Conservation (phyloP, 441 rosid genomes). For the Rhodomyrtus psidioides region DNA sequence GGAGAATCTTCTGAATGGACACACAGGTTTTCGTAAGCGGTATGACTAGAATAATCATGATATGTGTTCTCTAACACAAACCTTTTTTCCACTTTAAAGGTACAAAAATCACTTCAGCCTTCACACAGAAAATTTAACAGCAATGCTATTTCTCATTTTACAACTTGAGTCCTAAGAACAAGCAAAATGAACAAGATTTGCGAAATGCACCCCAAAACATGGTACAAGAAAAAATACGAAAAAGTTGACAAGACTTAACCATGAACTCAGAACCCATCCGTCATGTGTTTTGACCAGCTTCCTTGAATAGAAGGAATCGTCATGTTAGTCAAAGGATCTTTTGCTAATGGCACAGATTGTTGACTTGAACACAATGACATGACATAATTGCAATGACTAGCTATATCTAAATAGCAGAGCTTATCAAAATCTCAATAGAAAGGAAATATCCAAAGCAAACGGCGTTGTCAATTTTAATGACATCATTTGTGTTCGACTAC, state of each 20-base stretch:
- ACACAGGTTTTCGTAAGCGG: background rate
- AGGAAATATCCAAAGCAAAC: background rate
- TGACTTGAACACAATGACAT: background rate
- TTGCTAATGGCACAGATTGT: background rate
- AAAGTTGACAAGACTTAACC: background rate
- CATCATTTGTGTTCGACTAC: background rate
- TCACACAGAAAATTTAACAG: background rate
- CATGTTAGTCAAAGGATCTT: background rate
- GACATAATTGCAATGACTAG: background rate
- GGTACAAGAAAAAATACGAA: background rate
- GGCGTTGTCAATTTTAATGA: background rate
- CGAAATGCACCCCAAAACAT: background rate
- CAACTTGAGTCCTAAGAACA: background rate
- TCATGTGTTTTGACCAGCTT: background rate
- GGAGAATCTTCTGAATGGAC: conserved; percentile 24
- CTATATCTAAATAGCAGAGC: background rate
- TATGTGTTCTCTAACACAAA: background rate
- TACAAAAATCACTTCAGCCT: background rate
- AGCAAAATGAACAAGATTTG: background rate
- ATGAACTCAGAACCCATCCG: background rate
- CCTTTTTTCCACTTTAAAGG: background rate
- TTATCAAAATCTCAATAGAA: background rate
- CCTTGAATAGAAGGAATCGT: background rate
- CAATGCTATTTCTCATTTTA: background rate
- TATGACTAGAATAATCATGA: background rate